These are phyloP conservation scores for Sporothrix euskadiensis DNA, from an alignment of 2,329 filamentous ascomycete genomes.

Conservation along the genomic window DNA sequence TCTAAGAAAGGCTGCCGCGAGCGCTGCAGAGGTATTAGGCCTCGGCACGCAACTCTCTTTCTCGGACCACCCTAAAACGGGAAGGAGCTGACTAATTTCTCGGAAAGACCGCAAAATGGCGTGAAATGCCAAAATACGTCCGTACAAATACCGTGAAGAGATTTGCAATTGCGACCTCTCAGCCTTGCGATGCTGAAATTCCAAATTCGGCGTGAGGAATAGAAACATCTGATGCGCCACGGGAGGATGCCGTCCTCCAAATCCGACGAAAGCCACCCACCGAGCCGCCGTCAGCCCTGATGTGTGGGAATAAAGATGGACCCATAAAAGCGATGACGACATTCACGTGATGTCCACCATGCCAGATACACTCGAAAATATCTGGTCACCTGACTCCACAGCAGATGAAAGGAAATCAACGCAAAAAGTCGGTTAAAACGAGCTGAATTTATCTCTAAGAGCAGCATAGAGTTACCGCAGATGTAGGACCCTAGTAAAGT, in stretches of 20 bases:
- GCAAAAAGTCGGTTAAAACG: no score
- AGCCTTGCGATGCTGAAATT: constrained; percentile 6
- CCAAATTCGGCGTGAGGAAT: neutral
- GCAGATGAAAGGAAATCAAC: no score
- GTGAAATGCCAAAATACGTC: neutral
- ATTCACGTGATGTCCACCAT: neutral
- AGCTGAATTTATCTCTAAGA: no score
- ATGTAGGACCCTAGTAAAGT: no score
- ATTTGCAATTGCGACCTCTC: neutral
- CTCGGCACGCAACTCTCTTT: constrained; percentile 15
- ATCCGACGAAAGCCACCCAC: neutral
- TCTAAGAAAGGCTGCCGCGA: neutral
- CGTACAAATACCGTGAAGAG: neutral
- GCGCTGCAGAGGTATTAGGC: neutral
- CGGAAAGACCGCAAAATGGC: neutral
- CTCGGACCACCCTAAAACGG: neutral
- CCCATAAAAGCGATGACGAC: neutral
- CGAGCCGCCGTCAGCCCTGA: neutral
- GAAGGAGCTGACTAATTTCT: constrained; percentile 26
- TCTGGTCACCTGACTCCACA: no score
- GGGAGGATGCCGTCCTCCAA: neutral
- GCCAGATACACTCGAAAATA: no score
- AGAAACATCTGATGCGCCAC: neutral
- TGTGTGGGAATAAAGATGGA: neutral
- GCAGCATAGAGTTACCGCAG: no score